Evolutionary conservation across 2,329 filamentous ascomycete genomes (phyloP), one percentile per base, ranked within the genome.

Genomic region (Scedosporium apiospermum): DNA sequence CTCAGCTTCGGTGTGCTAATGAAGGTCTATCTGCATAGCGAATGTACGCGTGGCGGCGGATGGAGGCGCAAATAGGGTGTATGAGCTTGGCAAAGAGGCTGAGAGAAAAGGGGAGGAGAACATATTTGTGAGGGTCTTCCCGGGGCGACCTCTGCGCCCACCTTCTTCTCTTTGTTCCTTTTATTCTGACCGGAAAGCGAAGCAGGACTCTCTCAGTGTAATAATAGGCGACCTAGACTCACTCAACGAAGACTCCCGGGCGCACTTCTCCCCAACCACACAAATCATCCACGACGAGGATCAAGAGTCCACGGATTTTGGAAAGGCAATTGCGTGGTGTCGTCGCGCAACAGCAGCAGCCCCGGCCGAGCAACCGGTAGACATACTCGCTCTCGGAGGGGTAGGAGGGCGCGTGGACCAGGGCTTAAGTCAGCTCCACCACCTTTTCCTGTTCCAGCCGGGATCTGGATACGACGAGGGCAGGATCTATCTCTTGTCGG

Each of bases 181-280:
- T 58, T 10, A 7, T 16, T 10, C n/a, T n/a, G n/a, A n/a, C n/a
- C n/a, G 4, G 10, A 14, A 14, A 23, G 64, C 42, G 58, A 3
- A 57, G 10, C 63, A 84, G 81, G 75, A 85, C 70, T 78, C 85
- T 63, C 84, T 91, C 1, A 78, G 90, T 70, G 79, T 83, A 62
- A 92, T 99, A 65, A 86, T 96, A 67, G 95, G 95, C 57, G 95
- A 99, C 72, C 82, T 99, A 9, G 95, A 99, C 76, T 97, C 93
- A 3, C 78, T 98, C 18, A 77, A 77, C 2, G 78, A 84, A 9
- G 75, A 83, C 12, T 82, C 89, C 10, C 80, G 80, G 61, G 69
- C 80, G n/a, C 88, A 89, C 74, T 96, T 93, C 75, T 78, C 82
- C 41, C 76, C 78, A 23, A 79, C 81, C 73, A 79, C 91, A 1